phyloP scores from a whole-genome alignment of 345 rosid genomes.

The Stellera chamaejasme region DNA sequence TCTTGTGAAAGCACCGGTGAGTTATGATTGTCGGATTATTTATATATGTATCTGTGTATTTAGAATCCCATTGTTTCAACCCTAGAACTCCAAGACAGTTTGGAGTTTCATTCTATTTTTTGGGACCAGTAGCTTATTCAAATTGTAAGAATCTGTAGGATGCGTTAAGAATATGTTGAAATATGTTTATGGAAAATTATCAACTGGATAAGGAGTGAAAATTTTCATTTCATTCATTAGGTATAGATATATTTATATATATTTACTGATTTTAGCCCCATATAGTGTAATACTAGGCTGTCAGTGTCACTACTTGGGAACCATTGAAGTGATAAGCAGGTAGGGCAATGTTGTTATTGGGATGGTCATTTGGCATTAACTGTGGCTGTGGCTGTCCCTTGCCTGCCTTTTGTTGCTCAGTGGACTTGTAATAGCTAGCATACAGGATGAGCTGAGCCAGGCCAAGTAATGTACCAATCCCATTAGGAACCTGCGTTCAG shows the following conservation, averaged over 20 bases:
- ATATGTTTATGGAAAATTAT: too few species aligned
- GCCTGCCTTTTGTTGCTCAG: constrained; percentile 33
- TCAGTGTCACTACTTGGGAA: too few species aligned
- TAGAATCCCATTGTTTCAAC: constrained; percentile 17
- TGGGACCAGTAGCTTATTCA: constrained; percentile 13
- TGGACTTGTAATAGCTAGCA: constrained; percentile 52
- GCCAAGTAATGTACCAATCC: constrained; percentile 48
- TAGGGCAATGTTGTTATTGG: too few species aligned
- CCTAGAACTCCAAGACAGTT: constrained; percentile 9
- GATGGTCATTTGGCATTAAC: too few species aligned
- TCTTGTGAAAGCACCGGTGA: constrained; percentile 86
- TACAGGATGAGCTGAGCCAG: constrained; percentile 55
- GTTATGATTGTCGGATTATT: constrained; percentile 12
- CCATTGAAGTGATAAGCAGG: too few species aligned
- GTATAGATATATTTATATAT: too few species aligned
- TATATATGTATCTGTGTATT: constrained; percentile 10
- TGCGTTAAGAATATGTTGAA: too few species aligned
- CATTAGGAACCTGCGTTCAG: constrained; percentile 56
- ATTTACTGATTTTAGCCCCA: too few species aligned
- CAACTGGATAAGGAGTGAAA: too few species aligned
- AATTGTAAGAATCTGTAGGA: constrained; percentile 11
- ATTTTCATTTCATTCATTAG: too few species aligned
- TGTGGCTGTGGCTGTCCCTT: neutral
- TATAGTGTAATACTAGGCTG: too few species aligned
- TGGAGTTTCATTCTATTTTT: constrained; percentile 8